These are phyloP conservation scores for Metschnikowia santaceciliae DNA, from an alignment of 805 yeast species.

Conservation along the genomic window DNA sequence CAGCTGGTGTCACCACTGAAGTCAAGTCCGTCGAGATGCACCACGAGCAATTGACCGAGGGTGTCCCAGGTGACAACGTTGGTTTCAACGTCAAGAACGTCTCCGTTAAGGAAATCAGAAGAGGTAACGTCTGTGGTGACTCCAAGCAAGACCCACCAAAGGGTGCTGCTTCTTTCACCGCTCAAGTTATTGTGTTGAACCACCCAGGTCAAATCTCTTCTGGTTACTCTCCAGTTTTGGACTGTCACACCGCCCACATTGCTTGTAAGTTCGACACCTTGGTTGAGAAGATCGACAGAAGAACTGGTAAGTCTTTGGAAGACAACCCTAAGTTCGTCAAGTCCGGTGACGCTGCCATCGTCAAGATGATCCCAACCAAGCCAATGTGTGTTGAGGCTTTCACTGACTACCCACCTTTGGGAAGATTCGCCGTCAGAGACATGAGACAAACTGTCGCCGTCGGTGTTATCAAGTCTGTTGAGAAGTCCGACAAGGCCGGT, in stretches of 20 bases:
- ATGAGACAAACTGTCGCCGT: conserved; percentile 99
- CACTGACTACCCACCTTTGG: conserved; percentile 45
- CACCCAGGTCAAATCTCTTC: conserved; percentile 90
- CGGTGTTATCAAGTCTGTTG: conserved; percentile 97
- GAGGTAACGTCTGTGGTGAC: conserved; percentile 93
- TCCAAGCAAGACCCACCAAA: conserved; percentile 85
- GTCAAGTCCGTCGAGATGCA: conserved; percentile 89
- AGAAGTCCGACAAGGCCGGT: conserved; percentile 80
- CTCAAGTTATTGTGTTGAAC: conserved; percentile 84
- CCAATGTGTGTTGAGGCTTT: conserved; percentile 44
- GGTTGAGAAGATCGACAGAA: conserved; percentile 82
- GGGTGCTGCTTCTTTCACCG: conserved; percentile 74
- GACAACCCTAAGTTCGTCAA: conserved; percentile 33
- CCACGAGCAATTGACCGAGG: conserved; percentile 75
- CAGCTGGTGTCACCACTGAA: conserved; percentile 86
- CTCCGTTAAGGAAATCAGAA: conserved; percentile 82
- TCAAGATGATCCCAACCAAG: conserved; percentile 42
- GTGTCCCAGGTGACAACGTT: conserved; percentile 88
- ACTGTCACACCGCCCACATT: conserved; percentile 91
- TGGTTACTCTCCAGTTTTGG: conserved; percentile 89
- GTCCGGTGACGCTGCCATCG: conserved; percentile 39
- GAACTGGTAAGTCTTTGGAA: conserved; percentile 42
- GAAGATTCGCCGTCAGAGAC: conserved; percentile 80
- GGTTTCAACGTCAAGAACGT: conserved; percentile 90
- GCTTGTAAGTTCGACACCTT: conserved; percentile 84